A percentile compares a stretch with the other conserved stretches of the same genome.
Evolutionary conservation across 2,329 filamentous ascomycete genomes (phyloP).

Genomic region (Diaporthe sp.): DNA sequence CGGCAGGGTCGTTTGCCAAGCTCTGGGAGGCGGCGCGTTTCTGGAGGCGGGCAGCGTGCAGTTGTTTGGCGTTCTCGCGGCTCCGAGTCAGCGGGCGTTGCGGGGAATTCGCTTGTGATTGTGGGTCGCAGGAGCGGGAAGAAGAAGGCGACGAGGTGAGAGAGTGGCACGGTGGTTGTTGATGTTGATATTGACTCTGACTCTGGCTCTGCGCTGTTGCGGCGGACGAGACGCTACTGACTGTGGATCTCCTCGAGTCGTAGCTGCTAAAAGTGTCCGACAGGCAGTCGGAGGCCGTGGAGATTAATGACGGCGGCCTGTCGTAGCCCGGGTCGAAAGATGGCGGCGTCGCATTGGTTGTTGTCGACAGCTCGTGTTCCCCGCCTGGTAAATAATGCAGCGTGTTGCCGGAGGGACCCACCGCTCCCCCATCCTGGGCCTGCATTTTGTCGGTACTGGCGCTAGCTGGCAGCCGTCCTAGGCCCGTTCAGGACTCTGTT

Average conservation of each 20-base stretch:
- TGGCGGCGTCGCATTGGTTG: constrained; percentile 33
- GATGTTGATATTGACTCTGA: constrained; percentile 30
- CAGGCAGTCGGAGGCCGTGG: constrained; percentile 47
- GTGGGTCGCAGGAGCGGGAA: constrained; percentile 24
- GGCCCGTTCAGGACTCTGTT: constrained; percentile 16
- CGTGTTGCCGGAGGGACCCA: constrained; percentile 31
- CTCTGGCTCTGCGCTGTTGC: constrained; percentile 39
- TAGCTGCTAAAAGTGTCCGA: constrained; percentile 46
- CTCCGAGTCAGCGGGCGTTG: constrained; percentile 50
- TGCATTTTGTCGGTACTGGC: constrained; percentile 29
- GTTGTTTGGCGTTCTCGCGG: constrained; percentile 62
- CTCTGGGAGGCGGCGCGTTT: constrained; percentile 43
- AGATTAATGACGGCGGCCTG: constrained; percentile 34
- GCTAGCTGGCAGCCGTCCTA: constrained; percentile 25
- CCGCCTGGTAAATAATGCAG: constrained; percentile 33
- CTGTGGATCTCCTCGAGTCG: constrained; percentile 49
- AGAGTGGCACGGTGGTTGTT: constrained; percentile 3
- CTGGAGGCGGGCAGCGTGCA: constrained; percentile 64
- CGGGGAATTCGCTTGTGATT: constrained; percentile 38
- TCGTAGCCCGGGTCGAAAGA: constrained; percentile 18
- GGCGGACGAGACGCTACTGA: constrained; percentile 48
- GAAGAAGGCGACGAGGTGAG: constrained; percentile 16
- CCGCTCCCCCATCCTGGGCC: constrained; percentile 26
- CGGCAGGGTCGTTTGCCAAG: constrained; percentile 54
- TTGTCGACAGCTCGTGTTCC: constrained; percentile 33